Percentiles rank a stretch among this genome's conserved stretches.
Evolutionary conservation across 805 yeast genomes (phyloP).

Genomic region (Metschnikowia arizonensis): DNA sequence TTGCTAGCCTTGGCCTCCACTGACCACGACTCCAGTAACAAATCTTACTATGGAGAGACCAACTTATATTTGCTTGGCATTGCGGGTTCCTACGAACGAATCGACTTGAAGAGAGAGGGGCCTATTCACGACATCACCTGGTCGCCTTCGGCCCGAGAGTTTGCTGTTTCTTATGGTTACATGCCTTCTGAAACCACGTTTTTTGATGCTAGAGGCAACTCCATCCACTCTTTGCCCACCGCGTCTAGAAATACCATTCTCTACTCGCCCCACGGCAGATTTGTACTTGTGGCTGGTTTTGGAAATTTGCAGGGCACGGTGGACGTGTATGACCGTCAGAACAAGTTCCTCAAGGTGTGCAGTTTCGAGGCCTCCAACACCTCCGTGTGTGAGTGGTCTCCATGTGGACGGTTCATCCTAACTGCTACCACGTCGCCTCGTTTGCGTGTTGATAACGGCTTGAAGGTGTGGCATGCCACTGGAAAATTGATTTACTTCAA

Average conservation of each 20-base stretch:
- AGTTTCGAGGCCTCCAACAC: constrained; percentile 91
- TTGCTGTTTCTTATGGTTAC: constrained; percentile 94
- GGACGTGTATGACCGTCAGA: constrained; percentile 89
- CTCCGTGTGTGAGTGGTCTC: constrained; percentile 96
- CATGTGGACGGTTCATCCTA: constrained; percentile 87
- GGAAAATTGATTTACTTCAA: constrained; percentile 76
- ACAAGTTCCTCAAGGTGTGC: constrained; percentile 73
- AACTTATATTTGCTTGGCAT: constrained; percentile 86
- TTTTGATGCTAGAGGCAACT: constrained; percentile 90
- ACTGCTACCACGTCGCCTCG: constrained; percentile 98
- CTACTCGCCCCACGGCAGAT: constrained; percentile 92
- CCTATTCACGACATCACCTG: constrained; percentile 97
- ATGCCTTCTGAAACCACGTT: constrained; percentile 97
- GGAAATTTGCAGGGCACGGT: constrained; percentile 97
- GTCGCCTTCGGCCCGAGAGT: constrained; percentile 95
- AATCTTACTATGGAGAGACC: constrained; percentile 95
- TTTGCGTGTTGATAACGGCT: constrained; percentile 92
- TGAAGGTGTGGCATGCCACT: constrained; percentile 86
- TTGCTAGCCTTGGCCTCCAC: constrained; percentile 89
- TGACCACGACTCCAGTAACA: constrained; percentile 90
- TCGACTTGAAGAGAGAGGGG: constrained; percentile 84
- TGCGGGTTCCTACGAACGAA: constrained; percentile 88
- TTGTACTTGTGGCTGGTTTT: constrained; percentile 90
- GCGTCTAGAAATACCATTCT: constrained; percentile 85
- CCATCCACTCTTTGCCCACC: constrained; percentile 75